Base-by-base conservation (phyloP, 768 basidiomycete species). In the Rhizopogon vinicolor region DNA sequence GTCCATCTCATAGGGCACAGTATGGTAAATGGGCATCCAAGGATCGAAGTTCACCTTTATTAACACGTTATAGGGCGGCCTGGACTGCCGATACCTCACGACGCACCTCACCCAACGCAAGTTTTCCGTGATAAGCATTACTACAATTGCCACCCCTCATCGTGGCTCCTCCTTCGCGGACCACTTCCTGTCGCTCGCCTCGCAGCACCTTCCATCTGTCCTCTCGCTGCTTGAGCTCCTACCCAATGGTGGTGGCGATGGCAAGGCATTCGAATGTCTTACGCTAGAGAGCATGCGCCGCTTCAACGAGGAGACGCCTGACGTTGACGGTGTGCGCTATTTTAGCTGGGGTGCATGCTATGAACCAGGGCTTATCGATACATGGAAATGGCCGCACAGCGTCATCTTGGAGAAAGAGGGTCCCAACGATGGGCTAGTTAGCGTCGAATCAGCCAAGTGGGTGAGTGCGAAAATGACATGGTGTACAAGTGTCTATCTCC, bases 271-370 rank as follows among this genome's bases (percentile, higher is more conserved):
- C 59, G 85, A 93, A 64, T 88, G 80, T 54, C 83, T 99, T 44
- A 95, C 93, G 0, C 70, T 86, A 7, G 84, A 87, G 29, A 85
- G 84, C 58, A 99, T 98, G 96, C 80, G 79, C 37, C 71, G 78
- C 50, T 99, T 99, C 74, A 99, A 99, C 65, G 82, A 88, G 54
- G 78, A 86, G 37, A 91, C 91, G 0, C 89, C 91, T 0, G 86
- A 98, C 62, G 80, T 87, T 0, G 76, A 81, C 1, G 83, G 81
- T 22, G 87, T 98, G 52, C 79, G 82, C 59, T 99, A 99, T 70
- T 96, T 91, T 62, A 93, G 91, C 64, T 99, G 93, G 91, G 97
- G 97, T 10, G 97, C 97, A 2, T 79, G 79, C 12, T 94, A 94
- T 65, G 82, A 88, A 14, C 96, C 97, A 5, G 89, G 91, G 1